Conservation (phyloP, 371 early-diverging fungal genomes). For the Haplosporangium sp. region DNA sequence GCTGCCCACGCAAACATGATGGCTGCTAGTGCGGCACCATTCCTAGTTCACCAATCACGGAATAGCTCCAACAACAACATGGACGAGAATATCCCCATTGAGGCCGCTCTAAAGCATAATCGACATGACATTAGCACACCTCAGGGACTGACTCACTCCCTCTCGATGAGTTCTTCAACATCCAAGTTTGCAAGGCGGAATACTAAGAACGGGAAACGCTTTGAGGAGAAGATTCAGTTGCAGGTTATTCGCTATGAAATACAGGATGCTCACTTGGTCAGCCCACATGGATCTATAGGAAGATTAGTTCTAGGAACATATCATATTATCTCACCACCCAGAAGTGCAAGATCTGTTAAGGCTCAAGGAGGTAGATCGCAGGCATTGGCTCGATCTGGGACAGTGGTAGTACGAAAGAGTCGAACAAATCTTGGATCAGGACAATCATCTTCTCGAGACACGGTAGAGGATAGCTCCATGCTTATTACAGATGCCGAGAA, state of each 20-base stretch:
- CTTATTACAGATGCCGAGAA: slow-evolving; percentile 52
- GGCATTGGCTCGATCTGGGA: slow-evolving; percentile 41
- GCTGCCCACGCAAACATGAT: background rate
- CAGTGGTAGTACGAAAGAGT: slow-evolving; percentile 42
- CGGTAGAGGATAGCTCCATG: slow-evolving; percentile 45
- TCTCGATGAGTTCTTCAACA: slow-evolving; percentile 47
- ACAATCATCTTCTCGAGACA: slow-evolving; percentile 6
- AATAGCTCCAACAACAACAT: slow-evolving; percentile 14
- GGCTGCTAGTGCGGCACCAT: background rate
- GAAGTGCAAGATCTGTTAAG: slow-evolving; percentile 43
- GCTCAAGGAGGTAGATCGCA: slow-evolving; percentile 16
- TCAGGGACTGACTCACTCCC: slow-evolving; percentile 34
- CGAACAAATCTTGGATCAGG: slow-evolving; percentile 13
- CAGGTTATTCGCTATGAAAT: slow-evolving; percentile 54
- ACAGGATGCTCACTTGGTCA: slow-evolving; percentile 41
- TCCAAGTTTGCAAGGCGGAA: slow-evolving; percentile 46
- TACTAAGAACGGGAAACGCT: slow-evolving; percentile 40
- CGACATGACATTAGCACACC: slow-evolving; percentile 23
- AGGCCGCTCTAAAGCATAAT: slow-evolving; percentile 28
- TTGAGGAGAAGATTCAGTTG: slow-evolving; percentile 53
- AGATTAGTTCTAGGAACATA: slow-evolving; percentile 48
- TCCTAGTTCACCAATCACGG: background rate
- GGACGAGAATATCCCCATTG: slow-evolving; percentile 44
- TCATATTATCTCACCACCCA: slow-evolving; percentile 35
- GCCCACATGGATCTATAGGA: slow-evolving; percentile 40